phyloP scores from a whole-genome alignment of 371 early-diverging fungal species.

The Fennellomyces sp. region DNA sequence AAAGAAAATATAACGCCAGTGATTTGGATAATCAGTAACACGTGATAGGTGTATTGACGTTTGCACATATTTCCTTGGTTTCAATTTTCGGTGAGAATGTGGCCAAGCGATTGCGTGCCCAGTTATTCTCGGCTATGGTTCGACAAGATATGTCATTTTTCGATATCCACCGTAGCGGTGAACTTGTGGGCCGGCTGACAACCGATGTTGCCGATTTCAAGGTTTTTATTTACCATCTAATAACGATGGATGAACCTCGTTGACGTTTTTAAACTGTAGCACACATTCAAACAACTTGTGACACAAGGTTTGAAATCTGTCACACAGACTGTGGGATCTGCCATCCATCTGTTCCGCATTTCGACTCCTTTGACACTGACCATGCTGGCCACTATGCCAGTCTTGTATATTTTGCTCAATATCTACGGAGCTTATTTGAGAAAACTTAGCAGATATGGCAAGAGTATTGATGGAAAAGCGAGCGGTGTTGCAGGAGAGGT shows the following conservation, averaged over 20 bases:
- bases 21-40: neutral
- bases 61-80: conserved; percentile 75
- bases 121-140: conserved; percentile 62
- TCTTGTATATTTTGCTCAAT: conserved; percentile 66
- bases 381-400: conserved; percentile 67
- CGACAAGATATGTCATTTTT: conserved; percentile 76
- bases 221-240: conserved; percentile 21
- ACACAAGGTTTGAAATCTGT: conserved; percentile 75
- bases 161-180: conserved; percentile 67
- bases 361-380: conserved; percentile 70
- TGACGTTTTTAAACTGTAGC: conserved; percentile 25
- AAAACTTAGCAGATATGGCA: conserved; percentile 52
- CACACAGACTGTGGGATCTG: conserved; percentile 72
- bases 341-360: conserved; percentile 64
- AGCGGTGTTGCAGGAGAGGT: conserved; percentile 74
- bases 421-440: conserved; percentile 77
- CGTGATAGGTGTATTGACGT: conserved; percentile 57
- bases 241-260: too few relatives aligned
- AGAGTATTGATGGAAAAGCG: conserved; percentile 58
- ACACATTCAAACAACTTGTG: conserved; percentile 71
- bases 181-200: conserved; percentile 67
- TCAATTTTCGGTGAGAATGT: conserved; percentile 75
- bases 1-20: neutral
- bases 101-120: conserved; percentile 55
- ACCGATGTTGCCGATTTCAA: conserved; percentile 79